Conservation (phyloP, 208 protist genomes). For the Acanthamoeba comandoni region DNA sequence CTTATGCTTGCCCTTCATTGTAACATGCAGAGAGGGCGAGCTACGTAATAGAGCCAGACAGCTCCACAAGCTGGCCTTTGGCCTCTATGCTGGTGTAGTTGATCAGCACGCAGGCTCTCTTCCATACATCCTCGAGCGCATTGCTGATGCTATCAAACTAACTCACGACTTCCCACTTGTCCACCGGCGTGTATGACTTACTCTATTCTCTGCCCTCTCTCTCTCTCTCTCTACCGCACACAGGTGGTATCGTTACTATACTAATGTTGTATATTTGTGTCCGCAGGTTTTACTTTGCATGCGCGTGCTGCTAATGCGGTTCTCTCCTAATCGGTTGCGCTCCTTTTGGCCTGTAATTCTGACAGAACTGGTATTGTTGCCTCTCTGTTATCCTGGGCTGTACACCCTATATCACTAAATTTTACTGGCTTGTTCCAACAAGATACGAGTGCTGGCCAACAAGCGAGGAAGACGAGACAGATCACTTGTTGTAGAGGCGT, state of each 20-base stretch:
- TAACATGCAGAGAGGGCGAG: too few species aligned
- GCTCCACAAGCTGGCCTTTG: not conserved
- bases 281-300: conserved; percentile 1
- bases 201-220: too few species aligned
- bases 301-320: not conserved
- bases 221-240: too few species aligned
- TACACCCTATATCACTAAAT: too few species aligned
- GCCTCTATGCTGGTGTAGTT: not conserved
- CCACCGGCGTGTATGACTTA: too few species aligned
- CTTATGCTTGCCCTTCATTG: too few species aligned
- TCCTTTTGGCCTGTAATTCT: conserved; percentile 14
- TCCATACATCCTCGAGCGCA: not conserved
- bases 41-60: not conserved
- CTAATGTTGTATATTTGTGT: too few species aligned
- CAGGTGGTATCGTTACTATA: too few species aligned
- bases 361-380: conserved; percentile 19
- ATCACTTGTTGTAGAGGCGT: not conserved
- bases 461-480: not conserved
- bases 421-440: too few species aligned
- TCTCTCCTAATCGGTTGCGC: conserved; percentile 5
- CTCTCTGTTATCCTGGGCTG: not conserved
- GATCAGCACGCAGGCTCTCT: not conserved
- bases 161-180: too few species aligned
- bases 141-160: conserved; percentile 9
- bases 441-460: conserved; percentile 10